These are phyloP conservation scores for Effrenium voratum DNA, from an alignment of 73 alveolate genomes.

Conservation along the genomic window DNA sequence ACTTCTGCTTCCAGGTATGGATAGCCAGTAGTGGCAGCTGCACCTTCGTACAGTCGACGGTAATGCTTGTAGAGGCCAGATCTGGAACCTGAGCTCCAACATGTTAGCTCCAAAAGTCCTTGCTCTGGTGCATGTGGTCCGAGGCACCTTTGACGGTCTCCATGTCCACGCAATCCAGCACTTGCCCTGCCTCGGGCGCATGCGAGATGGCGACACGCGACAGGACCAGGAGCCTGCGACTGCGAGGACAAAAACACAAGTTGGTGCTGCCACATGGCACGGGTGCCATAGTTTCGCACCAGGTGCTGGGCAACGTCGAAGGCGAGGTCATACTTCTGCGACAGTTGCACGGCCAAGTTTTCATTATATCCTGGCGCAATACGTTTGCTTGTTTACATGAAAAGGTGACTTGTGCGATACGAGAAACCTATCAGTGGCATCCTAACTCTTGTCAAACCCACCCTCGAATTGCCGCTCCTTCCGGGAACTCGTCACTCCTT, in stretches of 20 bases:
- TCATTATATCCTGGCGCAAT: constrained; percentile 63
- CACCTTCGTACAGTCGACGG: constrained; percentile 86
- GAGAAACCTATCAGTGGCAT: too few relatives aligned
- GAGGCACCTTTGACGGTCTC: constrained; percentile 47
- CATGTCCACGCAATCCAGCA: constrained; percentile 41
- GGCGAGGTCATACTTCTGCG: constrained; percentile 83
- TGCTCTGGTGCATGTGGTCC: too few relatives aligned
- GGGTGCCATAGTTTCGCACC: constrained; percentile 92
- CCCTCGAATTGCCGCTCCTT: too few relatives aligned
- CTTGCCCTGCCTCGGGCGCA: constrained; percentile 45
- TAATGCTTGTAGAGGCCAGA: constrained; percentile 90
- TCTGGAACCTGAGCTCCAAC: constrained; percentile 64
- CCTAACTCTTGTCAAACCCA: not conserved
- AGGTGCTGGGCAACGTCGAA: constrained; percentile 80
- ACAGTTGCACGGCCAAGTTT: constrained; percentile 52
- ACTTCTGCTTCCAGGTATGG: constrained; percentile 93
- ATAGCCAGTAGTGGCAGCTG: constrained; percentile 85
- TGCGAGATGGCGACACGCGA: too few relatives aligned
- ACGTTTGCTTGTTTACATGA: too few relatives aligned
- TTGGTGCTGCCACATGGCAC: constrained; percentile 26
- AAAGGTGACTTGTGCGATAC: too few relatives aligned
- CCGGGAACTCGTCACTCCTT: constrained; percentile 40
- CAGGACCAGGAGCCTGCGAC: too few relatives aligned
- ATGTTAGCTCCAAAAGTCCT: too few relatives aligned
- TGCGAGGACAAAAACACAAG: not conserved